Base-by-base conservation (phyloP, 225 moss, liverwort and hornwort genomes). In the Rhytidiadelphus loreus region DNA sequence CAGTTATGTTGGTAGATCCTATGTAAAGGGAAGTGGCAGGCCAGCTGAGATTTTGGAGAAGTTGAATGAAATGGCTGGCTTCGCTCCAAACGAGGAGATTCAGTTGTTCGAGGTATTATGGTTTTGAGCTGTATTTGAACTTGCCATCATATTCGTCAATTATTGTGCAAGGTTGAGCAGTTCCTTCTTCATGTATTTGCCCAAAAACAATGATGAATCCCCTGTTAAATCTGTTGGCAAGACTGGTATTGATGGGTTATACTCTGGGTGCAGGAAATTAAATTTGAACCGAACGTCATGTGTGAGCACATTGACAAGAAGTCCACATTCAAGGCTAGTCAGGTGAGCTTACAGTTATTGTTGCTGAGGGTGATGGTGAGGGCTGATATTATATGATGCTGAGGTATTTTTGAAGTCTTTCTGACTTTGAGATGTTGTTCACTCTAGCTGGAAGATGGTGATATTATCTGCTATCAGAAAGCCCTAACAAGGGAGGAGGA, bases 261-360 rank as follows among this genome's bases (percentile, higher is more conserved):
- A 39, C 23, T 68, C 21, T 87, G 44, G 70, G 70, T 92, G 89
- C 95, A 99, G 99, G 99, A 99, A 91, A 99, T 99, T 82, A 97
- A 99, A 92, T 99, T 99, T 91, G 97, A 99, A 91, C 97, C 99
- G 16, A 99, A 97, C 87, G 99, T 99, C 35, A 99, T 99, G 99
- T 99, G 97, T 89, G 99, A 99, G 91, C 99, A 97, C 83, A 89
- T 96, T 72, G 95, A 96, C 83, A 93, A 91, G 90, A 94, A 94
- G 86, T 89, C 89, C 26, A 94, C 96, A 22, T 96, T 94, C 88
- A 90, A 90, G 84, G 91, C 94, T 55, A 96, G 92, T 86, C 92
- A 93, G 94, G 94, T 94, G 88, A 87, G 86, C n/a, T 86, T 26
- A 35, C 37, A 13, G 44, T 84, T 59, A 70, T 64, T 53, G 58